These are phyloP conservation scores for Cytospora paraplurivora DNA, from an alignment of 2,329 filamentous ascomycete genomes.

Conservation along the genomic window DNA sequence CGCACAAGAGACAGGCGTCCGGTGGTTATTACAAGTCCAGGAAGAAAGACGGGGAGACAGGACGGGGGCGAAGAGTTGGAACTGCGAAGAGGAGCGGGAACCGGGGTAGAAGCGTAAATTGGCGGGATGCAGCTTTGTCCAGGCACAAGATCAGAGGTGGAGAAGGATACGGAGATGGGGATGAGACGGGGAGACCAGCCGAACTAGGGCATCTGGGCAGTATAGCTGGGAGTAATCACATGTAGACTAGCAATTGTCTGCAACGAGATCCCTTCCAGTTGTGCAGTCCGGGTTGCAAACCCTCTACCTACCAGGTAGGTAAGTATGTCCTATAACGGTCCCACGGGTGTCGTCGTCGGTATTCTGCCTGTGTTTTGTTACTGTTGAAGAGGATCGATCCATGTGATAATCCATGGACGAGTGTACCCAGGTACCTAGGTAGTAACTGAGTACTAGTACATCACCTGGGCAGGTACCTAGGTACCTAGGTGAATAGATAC, in stretches of 20 bases:
- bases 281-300: no score
- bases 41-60: slow-evolving; percentile 4
- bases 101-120: slow-evolving; percentile 3
- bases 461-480: no score
- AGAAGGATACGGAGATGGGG: background rate
- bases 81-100: background rate
- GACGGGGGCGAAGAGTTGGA: background rate
- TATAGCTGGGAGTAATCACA: background rate
- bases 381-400: no score
- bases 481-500: no score
- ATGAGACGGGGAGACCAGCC: background rate
- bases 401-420: no score
- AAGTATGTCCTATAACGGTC: no score
- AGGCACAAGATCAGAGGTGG: slow-evolving; percentile 2
- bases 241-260: background rate
- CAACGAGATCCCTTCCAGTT: no score
- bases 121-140: slow-evolving; percentile 2
- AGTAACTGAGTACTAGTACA: no score
- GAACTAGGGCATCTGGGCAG: background rate
- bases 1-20: slow-evolving; percentile 3
- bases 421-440: no score
- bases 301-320: no score
- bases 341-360: no score
- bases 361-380: no score
- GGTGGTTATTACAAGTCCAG: slow-evolving; percentile 3